Base-by-base conservation (phyloP, 768 basidiomycete genomes). In the Ephemerocybe angulata region DNA sequence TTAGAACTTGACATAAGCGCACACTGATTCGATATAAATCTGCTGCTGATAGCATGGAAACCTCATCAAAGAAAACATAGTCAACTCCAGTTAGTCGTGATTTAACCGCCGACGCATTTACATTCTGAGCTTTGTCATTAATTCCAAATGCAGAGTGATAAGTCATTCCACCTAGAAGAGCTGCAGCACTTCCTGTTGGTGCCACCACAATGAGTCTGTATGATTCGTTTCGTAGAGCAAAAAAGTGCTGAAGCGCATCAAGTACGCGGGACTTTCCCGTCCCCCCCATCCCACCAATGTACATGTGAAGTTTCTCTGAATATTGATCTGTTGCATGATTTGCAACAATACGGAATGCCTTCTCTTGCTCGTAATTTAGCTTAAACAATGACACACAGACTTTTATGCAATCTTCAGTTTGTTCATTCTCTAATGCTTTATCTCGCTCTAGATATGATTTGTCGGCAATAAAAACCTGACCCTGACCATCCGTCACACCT, bases 11-110 rank as follows among this genome's bases (percentile, higher is more conserved):
- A 25, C 59, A 50, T 4, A 73, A 53, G 15, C 54, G 48, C 4
- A 56, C 56, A 56, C 62, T 65, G 1, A 72, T 72, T 1, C 43
- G 43, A 41, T 66, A 65, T 1, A 75, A 37, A 27, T 65, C 63
- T 19, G 52, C n/a, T 54, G 67, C 69, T 2, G 65, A 59, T 3
- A 75, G 38, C 76, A 78, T 78, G 0, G 74, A 76, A 0, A 76
- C 54, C 54, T 78, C 76, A 65, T 77, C 73, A 3, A 76, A 46
- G 25, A 76, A 73, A 1, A 77, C 56, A 62, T 73, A 73, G 1
- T 72, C 64, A 10, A 74, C 67, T 24, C 66, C 62, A 28, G 54
- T 15, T 17, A 69, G 24, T 25, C 54, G 49, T 41, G 29, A 12
- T 53, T 29, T 21, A 50, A 38, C 43, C 17, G 56, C 22, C 10